Base-by-base conservation (phyloP, 2,329 filamentous ascomycete genomes). In the Pestalotiopsis sp. region DNA sequence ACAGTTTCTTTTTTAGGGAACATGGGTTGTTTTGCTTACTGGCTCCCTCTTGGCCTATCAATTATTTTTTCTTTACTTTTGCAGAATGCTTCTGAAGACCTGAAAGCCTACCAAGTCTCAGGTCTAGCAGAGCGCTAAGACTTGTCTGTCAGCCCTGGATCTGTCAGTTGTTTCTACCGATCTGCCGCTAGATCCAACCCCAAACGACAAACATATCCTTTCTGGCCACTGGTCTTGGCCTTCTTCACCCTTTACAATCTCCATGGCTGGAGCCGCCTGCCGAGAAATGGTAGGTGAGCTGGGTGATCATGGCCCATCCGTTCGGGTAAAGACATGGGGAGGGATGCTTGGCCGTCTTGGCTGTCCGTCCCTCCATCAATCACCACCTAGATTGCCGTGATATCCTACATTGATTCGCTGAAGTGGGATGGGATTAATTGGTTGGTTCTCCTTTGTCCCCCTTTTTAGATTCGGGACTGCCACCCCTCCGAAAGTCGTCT, bases 321-420 rank as follows among this genome's bases (percentile, higher is more conserved):
- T 70, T 69, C 69, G 70, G 71, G 66, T 73, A 69, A 73, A 56
- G 63, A 20, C 41, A 41, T 11, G 36, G 25, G 63, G 41, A 23
- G 13, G 31, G 57, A 64, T 61, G 63, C 70, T 73, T 72, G 72
- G 71, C 70, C 67, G 67, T 71, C 72, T 72, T 73, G 68, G 72
- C 69, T 49, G 13, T 38, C 63, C 63, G 63, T 38, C 13, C 61
- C 63, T 68, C 49, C 61, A 69, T 63, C 9, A 31, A 56, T 31
- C 36, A 58, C 17, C 45, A 52, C 71, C 70, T 58, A 69, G 70
- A 56, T 72, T 56, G 60, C 66, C 70, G 68, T 61, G 65, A 66
- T 23, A 66, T 66, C 23, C 2, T 56, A 62, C 14, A 68, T 65
- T 72, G 71, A 72, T 71, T 72, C 67, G 72, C 59, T 68, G 62